Percentiles rank a stretch among this genome's conserved stretches.
Conservation (phyloP, 2,329 filamentous ascomycete species). For the Calonectria pseudoturangicola region DNA sequence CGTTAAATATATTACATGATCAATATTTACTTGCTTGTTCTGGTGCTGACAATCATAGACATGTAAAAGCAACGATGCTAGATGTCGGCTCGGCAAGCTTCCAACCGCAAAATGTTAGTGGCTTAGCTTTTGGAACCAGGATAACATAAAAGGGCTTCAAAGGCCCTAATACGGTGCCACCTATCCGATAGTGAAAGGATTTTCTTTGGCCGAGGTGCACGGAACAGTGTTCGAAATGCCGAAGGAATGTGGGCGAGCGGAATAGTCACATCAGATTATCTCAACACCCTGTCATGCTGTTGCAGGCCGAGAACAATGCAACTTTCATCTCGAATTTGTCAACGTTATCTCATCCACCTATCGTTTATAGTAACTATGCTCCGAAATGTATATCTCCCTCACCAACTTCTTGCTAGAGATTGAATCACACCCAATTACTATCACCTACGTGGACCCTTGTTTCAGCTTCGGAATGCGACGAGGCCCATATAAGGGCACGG, state of each 20-base stretch:
- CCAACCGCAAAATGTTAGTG: neutral
- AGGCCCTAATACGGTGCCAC: neutral
- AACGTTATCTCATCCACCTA: neutral
- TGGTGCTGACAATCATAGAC: accelerated
- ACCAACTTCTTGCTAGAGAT: neutral
- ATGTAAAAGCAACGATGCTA: neutral
- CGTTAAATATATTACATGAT: neutral
- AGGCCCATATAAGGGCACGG: neutral
- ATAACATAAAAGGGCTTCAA: neutral
- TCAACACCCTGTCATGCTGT: too few relatives aligned
- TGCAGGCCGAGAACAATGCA: neutral
- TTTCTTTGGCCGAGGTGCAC: neutral
- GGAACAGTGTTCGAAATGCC: neutral
- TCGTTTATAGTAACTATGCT: neutral
- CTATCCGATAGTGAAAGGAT: neutral
- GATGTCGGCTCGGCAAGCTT: neutral
- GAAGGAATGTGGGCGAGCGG: neutral
- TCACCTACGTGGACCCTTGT: conserved; percentile 3
- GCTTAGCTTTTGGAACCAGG: neutral
- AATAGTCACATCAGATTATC: neutral
- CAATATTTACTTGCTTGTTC: neutral
- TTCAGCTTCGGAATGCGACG: conserved; percentile 10
- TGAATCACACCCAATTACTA: neutral
- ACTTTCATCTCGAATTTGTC: neutral
- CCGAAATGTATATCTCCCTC: neutral